Base-by-base conservation (phyloP, 2,329 filamentous ascomycete genomes). In the Neurospora sp. region DNA sequence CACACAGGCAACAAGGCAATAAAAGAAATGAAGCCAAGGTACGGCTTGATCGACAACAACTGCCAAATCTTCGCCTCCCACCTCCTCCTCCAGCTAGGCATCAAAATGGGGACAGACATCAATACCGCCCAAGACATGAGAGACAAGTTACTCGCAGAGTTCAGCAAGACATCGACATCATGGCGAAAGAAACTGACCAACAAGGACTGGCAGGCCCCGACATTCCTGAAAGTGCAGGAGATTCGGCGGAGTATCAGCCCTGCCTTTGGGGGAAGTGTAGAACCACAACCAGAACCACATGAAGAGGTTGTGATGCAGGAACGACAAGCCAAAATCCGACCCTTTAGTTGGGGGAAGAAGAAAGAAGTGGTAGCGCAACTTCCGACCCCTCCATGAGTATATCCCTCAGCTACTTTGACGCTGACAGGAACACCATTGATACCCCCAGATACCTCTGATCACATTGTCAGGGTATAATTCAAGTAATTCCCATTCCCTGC, bases 11-110 rank as follows among this genome's bases (percentile, higher is more conserved):
- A 87, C 70, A 83, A 83, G 72, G 83, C 84, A 0, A 87, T 88
- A 41, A 80, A 83, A 23, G 81, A 81, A 17, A 87, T 88, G 75
- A 80, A 82, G 10, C 81, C 85, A 0, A 83, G 79, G 0, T 88
- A 88, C 77, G 87, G 87, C 69, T 80, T 88, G 69, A 87, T 88
- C 75, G 84, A 80, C 72, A 88, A 88, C 76, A 88, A 88, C 77
- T 88, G 86, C 75, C 86, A 88, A 73, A 87, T 84, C 19, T 88
- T 85, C 71, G 86, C 84, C 52, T 33, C 23, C 15, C 28, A 62
- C 8, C 52, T 62, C 11, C 52, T 62, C 28, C 28, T 62, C 28
- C 28, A 62, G 52, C 52, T 62, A 62, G 28, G 52, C 28, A 62
- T 62, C 15, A 15, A 33, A n/a, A n/a, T 62, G 52, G 52, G 52